These are phyloP conservation scores for Niveomyces coronatus DNA, from an alignment of 2,329 filamentous ascomycete genomes.

Conservation along the genomic window DNA sequence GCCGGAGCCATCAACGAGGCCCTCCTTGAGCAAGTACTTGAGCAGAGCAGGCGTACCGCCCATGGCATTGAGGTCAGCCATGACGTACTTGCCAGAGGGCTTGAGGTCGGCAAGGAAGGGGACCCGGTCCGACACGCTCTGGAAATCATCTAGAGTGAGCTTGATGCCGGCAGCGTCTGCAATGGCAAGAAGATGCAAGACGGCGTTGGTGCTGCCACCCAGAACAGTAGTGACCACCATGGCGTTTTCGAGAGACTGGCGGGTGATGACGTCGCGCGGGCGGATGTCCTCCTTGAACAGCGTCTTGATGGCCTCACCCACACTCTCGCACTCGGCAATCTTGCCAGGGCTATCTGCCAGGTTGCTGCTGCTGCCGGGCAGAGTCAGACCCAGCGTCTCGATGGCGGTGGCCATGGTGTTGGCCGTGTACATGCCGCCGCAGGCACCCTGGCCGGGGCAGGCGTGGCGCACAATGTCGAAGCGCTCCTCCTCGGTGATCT, in stretches of 20 bases:
- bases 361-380: conserved; percentile 74
- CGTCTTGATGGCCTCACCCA: conserved; percentile 65
- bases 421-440: conserved; percentile 75
- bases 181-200: conserved; percentile 76
- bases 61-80: conserved; percentile 75
- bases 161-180: conserved; percentile 73
- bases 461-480: conserved; percentile 93
- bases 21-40: conserved; percentile 76
- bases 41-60: conserved; percentile 81
- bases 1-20: conserved; percentile 68
- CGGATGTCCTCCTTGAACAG: conserved; percentile 67
- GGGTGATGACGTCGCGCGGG: conserved; percentile 68
- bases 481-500: conserved; percentile 83
- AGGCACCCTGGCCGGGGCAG: conserved; percentile 57
- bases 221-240: conserved; percentile 77
- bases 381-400: conserved; percentile 70
- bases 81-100: conserved; percentile 78
- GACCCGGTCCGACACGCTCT: conserved; percentile 66
- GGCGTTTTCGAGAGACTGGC: conserved; percentile 73
- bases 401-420: conserved; percentile 81
- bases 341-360: conserved; percentile 67
- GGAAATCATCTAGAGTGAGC: conserved; percentile 79
- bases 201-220: conserved; percentile 76
- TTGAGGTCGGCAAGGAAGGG: conserved; percentile 77
- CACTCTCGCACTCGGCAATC: conserved; percentile 58